Conservation (phyloP, 208 protist genomes). For the Naegleria fowleri region DNA sequence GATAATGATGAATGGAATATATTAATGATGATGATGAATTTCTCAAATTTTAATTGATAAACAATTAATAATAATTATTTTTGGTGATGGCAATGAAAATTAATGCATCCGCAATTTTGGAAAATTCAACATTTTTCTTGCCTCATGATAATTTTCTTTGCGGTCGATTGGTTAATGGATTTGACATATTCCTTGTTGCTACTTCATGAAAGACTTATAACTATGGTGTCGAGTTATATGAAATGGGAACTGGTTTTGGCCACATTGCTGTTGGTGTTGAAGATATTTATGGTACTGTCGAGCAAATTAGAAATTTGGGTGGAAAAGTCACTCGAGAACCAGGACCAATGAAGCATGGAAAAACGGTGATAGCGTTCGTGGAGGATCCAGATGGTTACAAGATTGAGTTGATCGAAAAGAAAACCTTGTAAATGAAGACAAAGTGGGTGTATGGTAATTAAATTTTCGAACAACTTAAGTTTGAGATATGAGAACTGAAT, state of each 20-base stretch:
- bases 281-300: conserved; percentile 56
- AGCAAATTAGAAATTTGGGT: conserved; percentile 48
- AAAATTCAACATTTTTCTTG: no score
- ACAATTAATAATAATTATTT: not conserved
- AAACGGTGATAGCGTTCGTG: conserved; percentile 63
- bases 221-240: conserved; percentile 62
- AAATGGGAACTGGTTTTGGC: conserved; percentile 57
- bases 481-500: no score
- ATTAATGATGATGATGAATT: not conserved
- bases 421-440: conserved; percentile 56
- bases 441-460: no score
- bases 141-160: not conserved
- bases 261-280: conserved; percentile 72
- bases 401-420: conserved; percentile 68
- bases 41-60: not conserved
- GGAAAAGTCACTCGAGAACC: conserved; percentile 37
- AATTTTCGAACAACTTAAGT: no score
- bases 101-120: not conserved
- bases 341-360: conserved; percentile 6
- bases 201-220: conserved; percentile 56
- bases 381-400: conserved; percentile 72
- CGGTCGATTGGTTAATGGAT: not conserved
- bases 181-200: conserved; percentile 49
- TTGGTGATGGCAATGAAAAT: no score
- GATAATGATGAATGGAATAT: no score